Conservation (phyloP, 2,329 filamentous ascomycete species). For the Chrysosporium keratinophilum region DNA sequence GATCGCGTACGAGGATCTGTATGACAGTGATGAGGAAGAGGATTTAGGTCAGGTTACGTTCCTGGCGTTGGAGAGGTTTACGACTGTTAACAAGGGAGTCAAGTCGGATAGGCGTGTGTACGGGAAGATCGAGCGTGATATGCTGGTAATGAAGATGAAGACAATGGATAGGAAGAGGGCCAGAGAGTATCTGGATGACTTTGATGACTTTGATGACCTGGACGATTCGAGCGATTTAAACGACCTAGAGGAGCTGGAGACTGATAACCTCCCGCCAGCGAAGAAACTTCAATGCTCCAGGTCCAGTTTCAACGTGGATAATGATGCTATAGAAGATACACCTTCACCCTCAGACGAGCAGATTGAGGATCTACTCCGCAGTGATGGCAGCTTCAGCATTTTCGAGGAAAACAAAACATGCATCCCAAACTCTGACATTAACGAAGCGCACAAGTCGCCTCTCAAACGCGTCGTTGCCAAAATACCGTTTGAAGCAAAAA, state of each 20-base stretch:
- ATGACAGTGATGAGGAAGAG: slow-evolving; percentile 9
- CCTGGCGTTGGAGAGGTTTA: slow-evolving; percentile 21
- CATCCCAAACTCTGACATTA: too few species aligned
- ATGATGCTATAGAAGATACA: neutral
- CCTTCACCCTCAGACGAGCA: neutral
- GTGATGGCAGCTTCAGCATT: too few species aligned
- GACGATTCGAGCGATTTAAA: neutral
- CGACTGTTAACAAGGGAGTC: slow-evolving; percentile 4
- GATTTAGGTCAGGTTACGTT: slow-evolving; percentile 18
- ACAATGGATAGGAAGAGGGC: neutral
- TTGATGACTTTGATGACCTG: too few species aligned
- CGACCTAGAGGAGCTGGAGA: neutral
- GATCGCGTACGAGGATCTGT: neutral
- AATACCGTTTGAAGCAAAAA: neutral
- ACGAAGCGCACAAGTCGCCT: neutral
- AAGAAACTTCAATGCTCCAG: neutral
- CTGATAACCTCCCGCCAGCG: neutral
- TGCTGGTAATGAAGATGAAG: slow-evolving; percentile 1
- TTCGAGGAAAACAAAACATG: too few species aligned
- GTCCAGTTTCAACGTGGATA: too few species aligned
- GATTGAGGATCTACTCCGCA: too few species aligned
- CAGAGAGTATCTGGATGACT: neutral
- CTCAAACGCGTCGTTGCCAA: neutral
- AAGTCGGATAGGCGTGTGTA: neutral
- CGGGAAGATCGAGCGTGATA: neutral